Evolutionary conservation across 2,329 filamentous ascomycete species (phyloP), one percentile per base, ranked within the genome.

Genomic region (Pseudopyricularia javanii): DNA sequence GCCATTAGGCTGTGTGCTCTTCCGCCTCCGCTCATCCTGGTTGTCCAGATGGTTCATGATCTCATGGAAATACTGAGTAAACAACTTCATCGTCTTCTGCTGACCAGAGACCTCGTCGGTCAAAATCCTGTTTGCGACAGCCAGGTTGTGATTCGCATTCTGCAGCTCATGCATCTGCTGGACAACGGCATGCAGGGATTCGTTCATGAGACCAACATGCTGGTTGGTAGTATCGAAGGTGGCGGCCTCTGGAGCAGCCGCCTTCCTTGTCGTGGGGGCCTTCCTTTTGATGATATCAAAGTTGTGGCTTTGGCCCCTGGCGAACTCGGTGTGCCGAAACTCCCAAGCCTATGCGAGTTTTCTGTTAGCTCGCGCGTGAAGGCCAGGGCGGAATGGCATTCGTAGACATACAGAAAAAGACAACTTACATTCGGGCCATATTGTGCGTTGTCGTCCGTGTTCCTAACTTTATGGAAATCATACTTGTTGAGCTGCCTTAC

Each of bases 271-370:
- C 2, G 91, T 90, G 0, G 93, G 93, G 2, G 93, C 91, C 71
- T 98, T 98, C 60, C 93, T 80, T 62, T 90, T 83, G 63, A 98
- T 98, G 60, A 96, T 97, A 63, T 98, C 93, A 49, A 98, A 76
- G 47, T 90, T 93, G 64, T 96, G 90, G 68, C 96, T 96, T 70
- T 91, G 94, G 69, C 96, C 91, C 58, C 87, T 85, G 61, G 90
- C 87, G 72, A 98, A 98, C 62, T 95, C 90, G 12, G 91, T 91
- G 63, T 98, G 93, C 66, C 93, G 95, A 66, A 98, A 98, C 65
- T 98, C 93, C 88, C 88, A 95, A 12, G 85, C 82, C 87, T 93
- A 62, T 32, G 48, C 52, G 34, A 11, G 32, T 12, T 12, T 34
- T 49, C n/a, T 5, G 26, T 49, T 35, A 32, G 45, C 6, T 28